phyloP scores from a whole-genome alignment of 495 filamentous ascomycete genomes.

The Parachaetomium inaequale region DNA sequence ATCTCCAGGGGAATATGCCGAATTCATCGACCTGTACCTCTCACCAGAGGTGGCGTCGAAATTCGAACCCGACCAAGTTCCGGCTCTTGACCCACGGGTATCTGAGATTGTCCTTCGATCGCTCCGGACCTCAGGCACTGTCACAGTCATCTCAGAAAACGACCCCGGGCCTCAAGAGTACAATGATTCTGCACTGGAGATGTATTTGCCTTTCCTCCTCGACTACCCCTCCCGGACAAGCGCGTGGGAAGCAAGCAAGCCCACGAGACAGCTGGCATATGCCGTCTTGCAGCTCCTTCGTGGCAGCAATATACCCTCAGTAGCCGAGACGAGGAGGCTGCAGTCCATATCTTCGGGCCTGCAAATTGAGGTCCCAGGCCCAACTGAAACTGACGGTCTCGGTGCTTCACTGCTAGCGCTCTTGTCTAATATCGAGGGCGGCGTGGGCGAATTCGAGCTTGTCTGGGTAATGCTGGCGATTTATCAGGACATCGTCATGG shows the following conservation, averaged over 20 bases:
- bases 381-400: constrained; percentile 9
- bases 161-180: background rate
- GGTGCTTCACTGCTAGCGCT: constrained; percentile 6
- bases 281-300: constrained; percentile 47
- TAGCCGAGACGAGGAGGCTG: constrained; percentile 33
- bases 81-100: constrained; percentile 45
- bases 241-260: constrained; percentile 59
- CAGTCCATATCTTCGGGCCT: constrained; percentile 26
- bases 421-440: constrained; percentile 14
- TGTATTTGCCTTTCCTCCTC: constrained; percentile 58
- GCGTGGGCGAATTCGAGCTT: constrained; percentile 7
- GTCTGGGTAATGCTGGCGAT: constrained; percentile 42
- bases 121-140: background rate
- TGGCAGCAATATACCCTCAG: constrained; percentile 3
- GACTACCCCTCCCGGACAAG: constrained; percentile 58
- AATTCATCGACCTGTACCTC: constrained; percentile 48
- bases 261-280: constrained; percentile 57
- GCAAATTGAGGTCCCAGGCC: constrained; percentile 12
- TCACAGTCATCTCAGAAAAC: background rate
- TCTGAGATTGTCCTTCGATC: constrained; percentile 48
- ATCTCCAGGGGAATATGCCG: constrained; percentile 30
- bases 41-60: constrained; percentile 14
- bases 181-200: constrained; percentile 27
- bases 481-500: constrained; percentile 42
- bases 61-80: background rate